These are phyloP conservation scores for Penicillium sp. DNA, from an alignment of 2,329 filamentous ascomycete genomes.

Conservation along the genomic window DNA sequence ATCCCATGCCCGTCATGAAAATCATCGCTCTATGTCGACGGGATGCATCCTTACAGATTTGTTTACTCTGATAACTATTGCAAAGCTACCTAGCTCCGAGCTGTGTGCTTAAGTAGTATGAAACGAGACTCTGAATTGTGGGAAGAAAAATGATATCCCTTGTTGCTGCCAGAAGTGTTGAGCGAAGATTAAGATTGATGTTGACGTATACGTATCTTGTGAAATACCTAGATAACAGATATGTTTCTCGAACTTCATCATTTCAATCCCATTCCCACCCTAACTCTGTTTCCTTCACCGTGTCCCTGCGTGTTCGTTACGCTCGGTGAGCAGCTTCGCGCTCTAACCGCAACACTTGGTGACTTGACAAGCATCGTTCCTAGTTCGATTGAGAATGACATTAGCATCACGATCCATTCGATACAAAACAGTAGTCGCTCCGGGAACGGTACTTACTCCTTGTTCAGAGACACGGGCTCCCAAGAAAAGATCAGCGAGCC, in stretches of 20 bases:
- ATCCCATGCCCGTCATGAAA: too few relatives aligned
- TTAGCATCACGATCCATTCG: neutral
- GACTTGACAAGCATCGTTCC: slow-evolving; percentile 15
- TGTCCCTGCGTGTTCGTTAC: neutral
- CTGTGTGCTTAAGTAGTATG: slow-evolving; percentile 6
- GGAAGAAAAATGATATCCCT: neutral
- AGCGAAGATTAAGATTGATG: slow-evolving; percentile 13
- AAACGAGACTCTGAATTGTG: slow-evolving; percentile 2
- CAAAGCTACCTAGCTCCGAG: too few relatives aligned
- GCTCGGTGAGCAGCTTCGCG: neutral
- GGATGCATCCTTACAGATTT: too few relatives aligned
- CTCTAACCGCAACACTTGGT: slow-evolving; percentile 18
- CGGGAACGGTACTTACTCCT: slow-evolving; percentile 8
- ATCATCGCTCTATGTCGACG: too few relatives aligned
- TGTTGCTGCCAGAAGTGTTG: slow-evolving; percentile 16
- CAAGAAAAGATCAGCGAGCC: slow-evolving; percentile 70
- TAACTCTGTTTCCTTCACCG: neutral
- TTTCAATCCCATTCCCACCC: neutral
- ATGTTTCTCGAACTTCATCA: neutral
- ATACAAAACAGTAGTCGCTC: neutral
- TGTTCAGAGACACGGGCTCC: slow-evolving; percentile 43
- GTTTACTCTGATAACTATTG: too few relatives aligned
- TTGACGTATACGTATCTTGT: slow-evolving; percentile 13
- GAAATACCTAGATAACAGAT: neutral
- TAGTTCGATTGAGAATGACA: neutral